These are phyloP conservation scores for Elaphomyces granulatus DNA, from an alignment of 495 filamentous ascomycete genomes.

Conservation along the genomic window DNA sequence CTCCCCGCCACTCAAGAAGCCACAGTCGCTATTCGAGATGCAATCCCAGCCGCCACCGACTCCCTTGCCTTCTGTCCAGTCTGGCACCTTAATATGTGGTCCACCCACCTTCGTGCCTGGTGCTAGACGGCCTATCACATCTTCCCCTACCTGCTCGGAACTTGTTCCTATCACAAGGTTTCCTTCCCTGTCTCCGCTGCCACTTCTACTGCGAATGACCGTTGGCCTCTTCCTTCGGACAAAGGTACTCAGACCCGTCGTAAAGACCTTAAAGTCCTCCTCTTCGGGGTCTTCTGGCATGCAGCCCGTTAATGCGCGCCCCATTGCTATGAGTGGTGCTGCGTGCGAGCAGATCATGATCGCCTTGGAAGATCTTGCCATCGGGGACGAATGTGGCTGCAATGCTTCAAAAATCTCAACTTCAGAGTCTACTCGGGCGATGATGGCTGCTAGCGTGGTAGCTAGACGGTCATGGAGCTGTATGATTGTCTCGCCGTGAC, in stretches of 20 bases:
- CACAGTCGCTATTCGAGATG: conserved; percentile 66
- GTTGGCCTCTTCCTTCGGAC: conserved; percentile 17
- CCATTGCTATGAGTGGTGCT: conserved; percentile 72
- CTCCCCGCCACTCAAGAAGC: conserved; percentile 60
- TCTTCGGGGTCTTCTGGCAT: conserved; percentile 53
- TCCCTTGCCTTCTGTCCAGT: conserved; percentile 50
- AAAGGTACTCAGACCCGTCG: conserved; percentile 62
- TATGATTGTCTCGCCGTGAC: conserved; percentile 59
- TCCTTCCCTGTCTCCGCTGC: background rate
- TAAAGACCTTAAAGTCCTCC: conserved; percentile 80
- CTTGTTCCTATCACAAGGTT: no score
- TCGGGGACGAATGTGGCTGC: conserved; percentile 6
- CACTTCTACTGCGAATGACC: conserved; percentile 20
- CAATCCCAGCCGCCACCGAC: conserved; percentile 73
- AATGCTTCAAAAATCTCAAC: conserved; percentile 21
- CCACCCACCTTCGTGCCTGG: conserved; percentile 21
- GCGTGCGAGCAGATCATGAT: conserved; percentile 85
- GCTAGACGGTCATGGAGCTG: conserved; percentile 71
- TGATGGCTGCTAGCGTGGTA: conserved; percentile 51
- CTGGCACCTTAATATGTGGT: conserved; percentile 27
- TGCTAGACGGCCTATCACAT: conserved; percentile 3
- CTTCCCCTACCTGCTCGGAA: conserved; percentile 1
- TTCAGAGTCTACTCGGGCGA: conserved; percentile 52
- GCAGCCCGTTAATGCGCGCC: conserved; percentile 57
- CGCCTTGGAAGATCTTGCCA: conserved; percentile 26